Evolutionary conservation across 805 yeast genomes (phyloP), one percentile per base, ranked within the genome.

Genomic region (Zygosaccharomyces pseudorouxii): DNA sequence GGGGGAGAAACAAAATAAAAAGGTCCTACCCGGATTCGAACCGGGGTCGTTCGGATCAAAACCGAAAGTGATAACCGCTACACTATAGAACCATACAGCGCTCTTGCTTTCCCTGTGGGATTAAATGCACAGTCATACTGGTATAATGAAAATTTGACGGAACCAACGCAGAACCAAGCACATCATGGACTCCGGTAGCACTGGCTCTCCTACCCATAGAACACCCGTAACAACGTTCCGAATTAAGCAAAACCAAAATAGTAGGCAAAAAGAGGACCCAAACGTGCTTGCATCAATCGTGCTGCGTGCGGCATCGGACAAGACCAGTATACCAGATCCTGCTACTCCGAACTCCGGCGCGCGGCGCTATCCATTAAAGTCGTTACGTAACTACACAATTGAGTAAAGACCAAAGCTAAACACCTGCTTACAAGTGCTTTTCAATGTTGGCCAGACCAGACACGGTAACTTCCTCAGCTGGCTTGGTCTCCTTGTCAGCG

Each of bases 31-130:
- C 86, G 86, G 86, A 80, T 79, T 81, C 87, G 87, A 81, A 81
- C 86, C 79, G 85, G 85, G 84, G 87, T 81, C 79, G 77, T 68
- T 68, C 78, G 79, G 79, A 74, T 75, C 79, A 75, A 74, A 75
- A 75, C 79, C 79, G 78, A 74, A 71, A 65, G 79, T 75, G 79
- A 75, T 75, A 72, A 74, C 79, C 79, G 74, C 78, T 75, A 75
- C 79, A 75, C 78, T 74, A 75, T 74, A 73, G 73, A 74, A 75
- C 78, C 79, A 14, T 33, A 31, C 22, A 20, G 22, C 22, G 22
- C 22, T 20, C 22, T 20, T 20, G 22, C 22, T 20, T 20, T 20
- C 22, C 22, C 22, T 20, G 22, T 20, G 22, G 22, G 22, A 20
- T 20, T 22, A 22, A 22, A 22, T 22, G 23, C 6, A 3, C 23